phyloP scores from a whole-genome alignment of 2,329 filamentous ascomycete species.

The Cordyceps fumosorosea region DNA sequence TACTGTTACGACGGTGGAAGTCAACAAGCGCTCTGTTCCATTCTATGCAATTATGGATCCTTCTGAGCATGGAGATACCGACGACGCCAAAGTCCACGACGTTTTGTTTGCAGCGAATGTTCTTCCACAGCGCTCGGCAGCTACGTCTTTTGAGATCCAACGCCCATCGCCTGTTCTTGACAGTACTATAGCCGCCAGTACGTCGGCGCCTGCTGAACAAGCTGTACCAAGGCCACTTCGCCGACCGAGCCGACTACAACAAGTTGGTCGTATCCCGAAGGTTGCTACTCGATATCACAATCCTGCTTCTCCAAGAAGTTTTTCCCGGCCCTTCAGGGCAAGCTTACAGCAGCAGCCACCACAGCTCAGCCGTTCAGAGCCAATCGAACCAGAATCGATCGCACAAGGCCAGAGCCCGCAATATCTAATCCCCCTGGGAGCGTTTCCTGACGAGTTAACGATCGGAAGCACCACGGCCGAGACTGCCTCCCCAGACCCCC shows the following conservation, averaged over 20 bases:
- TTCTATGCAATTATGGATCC: slow-evolving; percentile 59
- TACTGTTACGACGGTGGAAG: slow-evolving; percentile 41
- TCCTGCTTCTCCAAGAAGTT: slow-evolving; percentile 67
- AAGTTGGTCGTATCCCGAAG: slow-evolving; percentile 79
- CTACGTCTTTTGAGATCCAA: slow-evolving; percentile 4
- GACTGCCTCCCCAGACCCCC: slow-evolving; percentile 16
- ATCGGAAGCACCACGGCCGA: slow-evolving; percentile 26
- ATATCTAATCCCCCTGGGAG: slow-evolving; percentile 33
- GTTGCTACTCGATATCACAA: slow-evolving; percentile 65
- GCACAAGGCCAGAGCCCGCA: slow-evolving; percentile 43
- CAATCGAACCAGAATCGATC: slow-evolving; percentile 31
- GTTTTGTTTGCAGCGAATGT: slow-evolving; percentile 41
- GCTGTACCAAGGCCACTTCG: background rate
- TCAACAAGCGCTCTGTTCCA: slow-evolving; percentile 46
- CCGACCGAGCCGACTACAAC: slow-evolving; percentile 57
- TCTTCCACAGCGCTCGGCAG: slow-evolving; percentile 5
- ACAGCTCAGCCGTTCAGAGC: slow-evolving; percentile 23
- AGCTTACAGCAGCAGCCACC: slow-evolving; percentile 40
- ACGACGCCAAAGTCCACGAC: slow-evolving; percentile 33
- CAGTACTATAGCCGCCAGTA: background rate
- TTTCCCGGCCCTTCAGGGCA: slow-evolving; percentile 71
- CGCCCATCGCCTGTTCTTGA: background rate
- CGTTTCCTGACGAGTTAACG: slow-evolving; percentile 29
- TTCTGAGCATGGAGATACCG: slow-evolving; percentile 46
- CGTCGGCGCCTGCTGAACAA: background rate